Base-by-base conservation (phyloP, 306 rosid species). In the Lathyrus sativus region DNA sequence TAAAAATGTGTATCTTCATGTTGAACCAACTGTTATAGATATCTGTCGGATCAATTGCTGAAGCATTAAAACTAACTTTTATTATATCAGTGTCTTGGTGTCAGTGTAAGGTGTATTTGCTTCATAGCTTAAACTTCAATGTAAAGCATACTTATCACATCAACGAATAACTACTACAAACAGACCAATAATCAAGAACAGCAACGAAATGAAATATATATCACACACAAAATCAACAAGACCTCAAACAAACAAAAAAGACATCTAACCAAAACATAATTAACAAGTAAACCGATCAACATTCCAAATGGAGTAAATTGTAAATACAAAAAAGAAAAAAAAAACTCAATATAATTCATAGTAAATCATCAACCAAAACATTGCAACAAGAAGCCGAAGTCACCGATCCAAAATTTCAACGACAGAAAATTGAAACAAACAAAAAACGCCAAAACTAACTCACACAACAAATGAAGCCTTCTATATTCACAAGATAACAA, bases 361-460 rank as follows among this genome's bases (percentile, higher is more conserved):
- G 18, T 44, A 73, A 68, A 9, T 15, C 35, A 76, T 39, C 38
- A 74, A 28, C 78, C 6, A 18, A 12, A 28, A 72, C 22, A 5
- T 37, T 12, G 8, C 3, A 66, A 73, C 17, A 22, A 12, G 15
- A 74, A 61, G 19, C 12, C 5, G n/a, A 26, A 71, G 65, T 8
- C 61, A 62, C 33, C 63, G 69, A 65, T 66, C 67, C 33, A 51
- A n/a, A 70, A 60, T 35, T 13, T 5, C 11, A 56, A 15, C 41
- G 6, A 2, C 9, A 41, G 1, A 51, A 57, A 44, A 57, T 39
- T 7, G 22, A 17, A 49, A 62, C 48, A 49, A 19, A 24, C 41
- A 39, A 54, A 35, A 26, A 9, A 9, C 14, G 29, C 6, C 15
- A 63, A 2, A 28, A 66, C 48, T 19, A 24, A 38, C 53, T 53